Conservation (phyloP, 2,329 filamentous ascomycete genomes). For the Arachnopeziza araneosa region DNA sequence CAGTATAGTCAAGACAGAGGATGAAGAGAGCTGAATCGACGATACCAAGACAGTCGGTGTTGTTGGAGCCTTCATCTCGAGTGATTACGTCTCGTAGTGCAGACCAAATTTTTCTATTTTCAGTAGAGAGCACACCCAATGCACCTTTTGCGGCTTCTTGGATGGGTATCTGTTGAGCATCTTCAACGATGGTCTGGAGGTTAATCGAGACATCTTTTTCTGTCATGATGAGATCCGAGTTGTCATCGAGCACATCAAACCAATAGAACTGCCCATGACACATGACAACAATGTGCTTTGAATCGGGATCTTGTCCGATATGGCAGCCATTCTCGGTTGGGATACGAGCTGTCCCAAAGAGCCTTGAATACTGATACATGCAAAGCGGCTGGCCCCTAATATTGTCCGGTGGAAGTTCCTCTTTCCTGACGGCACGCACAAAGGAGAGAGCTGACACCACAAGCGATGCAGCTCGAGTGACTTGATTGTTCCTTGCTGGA, state of each 20-base stretch:
- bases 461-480: slow-evolving; percentile 87
- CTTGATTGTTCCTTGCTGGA: slow-evolving; percentile 91
- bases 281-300: slow-evolving; percentile 88
- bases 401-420: slow-evolving; percentile 86
- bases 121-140: slow-evolving; percentile 86
- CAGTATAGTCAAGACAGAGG: slow-evolving; percentile 87
- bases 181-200: slow-evolving; percentile 84
- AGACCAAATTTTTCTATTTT: slow-evolving; percentile 96
- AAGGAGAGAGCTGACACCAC: slow-evolving; percentile 88
- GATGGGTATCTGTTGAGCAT: slow-evolving; percentile 83
- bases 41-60: slow-evolving; percentile 91
- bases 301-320: slow-evolving; percentile 89
- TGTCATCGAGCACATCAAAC: slow-evolving; percentile 95
- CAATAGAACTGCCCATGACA: slow-evolving; percentile 97
- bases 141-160: slow-evolving; percentile 95
- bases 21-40: slow-evolving; percentile 92
- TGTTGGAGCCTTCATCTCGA: slow-evolving; percentile 82
- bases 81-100: slow-evolving; percentile 83
- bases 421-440: slow-evolving; percentile 84
- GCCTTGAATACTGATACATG: slow-evolving; percentile 96
- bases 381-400: slow-evolving; percentile 79
- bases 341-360: slow-evolving; percentile 92
- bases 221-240: slow-evolving; percentile 93
- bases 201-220: slow-evolving; percentile 92
- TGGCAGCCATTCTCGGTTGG: slow-evolving; percentile 93